A percentile compares a stretch with the other conserved stretches of the same genome.
phyloP scores from a whole-genome alignment of 2,329 filamentous ascomycete species.

The Sporothrix pseudoabietina region DNA sequence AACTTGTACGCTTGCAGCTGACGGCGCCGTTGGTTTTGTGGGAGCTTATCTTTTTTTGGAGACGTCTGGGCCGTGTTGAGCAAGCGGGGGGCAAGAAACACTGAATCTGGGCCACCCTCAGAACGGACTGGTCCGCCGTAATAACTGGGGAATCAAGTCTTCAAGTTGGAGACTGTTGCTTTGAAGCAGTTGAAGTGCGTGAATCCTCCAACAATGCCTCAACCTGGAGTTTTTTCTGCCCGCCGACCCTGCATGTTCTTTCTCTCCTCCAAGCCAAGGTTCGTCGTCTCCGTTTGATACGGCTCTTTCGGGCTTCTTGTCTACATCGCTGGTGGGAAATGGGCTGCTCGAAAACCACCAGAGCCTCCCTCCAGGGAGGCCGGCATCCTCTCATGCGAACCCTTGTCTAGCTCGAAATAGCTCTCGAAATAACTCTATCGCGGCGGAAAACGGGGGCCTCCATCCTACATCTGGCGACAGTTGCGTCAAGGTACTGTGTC shows the following conservation, averaged over 20 bases:
- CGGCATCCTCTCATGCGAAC: slow-evolving; percentile 3
- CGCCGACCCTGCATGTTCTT: neutral
- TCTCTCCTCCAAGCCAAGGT: neutral
- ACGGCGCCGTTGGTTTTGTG: neutral
- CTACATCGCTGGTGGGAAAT: neutral
- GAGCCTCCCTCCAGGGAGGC: neutral
- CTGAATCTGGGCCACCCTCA: neutral
- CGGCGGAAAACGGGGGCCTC: neutral
- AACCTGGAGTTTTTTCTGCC: neutral
- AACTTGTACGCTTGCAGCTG: neutral
- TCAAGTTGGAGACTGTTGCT: neutral
- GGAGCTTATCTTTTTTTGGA: neutral
- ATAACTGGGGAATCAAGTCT: neutral
- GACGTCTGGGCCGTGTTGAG: neutral
- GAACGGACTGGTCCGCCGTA: neutral
- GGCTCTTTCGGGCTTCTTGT: neutral
- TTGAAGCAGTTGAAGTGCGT: neutral
- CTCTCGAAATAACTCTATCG: slow-evolving; percentile 1
- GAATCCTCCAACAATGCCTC: neutral
- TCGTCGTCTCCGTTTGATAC: neutral
- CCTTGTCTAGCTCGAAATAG: slow-evolving; percentile 7
- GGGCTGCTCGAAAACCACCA: neutral
- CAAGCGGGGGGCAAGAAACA: neutral
- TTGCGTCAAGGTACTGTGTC: neutral
- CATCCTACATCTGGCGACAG: slow-evolving; percentile 10